Percentiles rank a stretch among this genome's conserved stretches.
Conservation (phyloP, 2,329 filamentous ascomycete species). For the Chaetomium sp. region DNA sequence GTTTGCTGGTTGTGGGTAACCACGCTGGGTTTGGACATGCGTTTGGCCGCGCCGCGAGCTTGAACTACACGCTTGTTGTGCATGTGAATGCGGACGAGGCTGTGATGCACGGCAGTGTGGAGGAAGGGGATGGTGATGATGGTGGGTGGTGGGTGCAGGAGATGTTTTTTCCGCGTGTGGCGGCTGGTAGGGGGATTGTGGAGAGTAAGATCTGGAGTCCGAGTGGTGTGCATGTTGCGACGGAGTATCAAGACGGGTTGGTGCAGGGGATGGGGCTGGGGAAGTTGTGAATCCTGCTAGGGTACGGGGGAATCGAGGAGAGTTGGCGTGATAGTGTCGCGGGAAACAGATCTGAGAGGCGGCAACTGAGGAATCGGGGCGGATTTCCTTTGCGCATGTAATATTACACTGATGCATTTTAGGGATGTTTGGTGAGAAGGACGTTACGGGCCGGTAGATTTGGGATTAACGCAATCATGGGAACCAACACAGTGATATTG, state of each 20-base stretch:
- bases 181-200: conserved; percentile 41
- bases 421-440: too few relatives aligned
- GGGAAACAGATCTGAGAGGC: too few relatives aligned
- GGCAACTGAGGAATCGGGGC: too few relatives aligned
- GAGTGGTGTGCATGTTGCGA: conserved; percentile 45
- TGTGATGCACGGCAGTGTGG: conserved; percentile 32
- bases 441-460: too few relatives aligned
- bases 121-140: conserved; percentile 22
- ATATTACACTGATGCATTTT: too few relatives aligned
- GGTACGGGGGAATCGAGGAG: too few relatives aligned
- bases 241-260: conserved; percentile 47
- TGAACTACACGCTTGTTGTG: conserved; percentile 48
- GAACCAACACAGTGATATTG: too few relatives aligned
- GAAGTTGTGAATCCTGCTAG: conserved; percentile 4
- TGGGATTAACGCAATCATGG: too few relatives aligned
- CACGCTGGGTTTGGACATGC: conserved; percentile 41
- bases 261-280: conserved; percentile 12
- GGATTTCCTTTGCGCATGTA: too few relatives aligned
- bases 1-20: conserved; percentile 45
- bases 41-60: conserved; percentile 37
- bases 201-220: conserved; percentile 50
- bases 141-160: conserved; percentile 51
- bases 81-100: conserved; percentile 44
- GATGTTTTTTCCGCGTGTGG: conserved; percentile 41
- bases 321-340: too few relatives aligned